Evolutionary conservation across 805 yeast genomes (phyloP).

Genomic region (Pichia californica): DNA sequence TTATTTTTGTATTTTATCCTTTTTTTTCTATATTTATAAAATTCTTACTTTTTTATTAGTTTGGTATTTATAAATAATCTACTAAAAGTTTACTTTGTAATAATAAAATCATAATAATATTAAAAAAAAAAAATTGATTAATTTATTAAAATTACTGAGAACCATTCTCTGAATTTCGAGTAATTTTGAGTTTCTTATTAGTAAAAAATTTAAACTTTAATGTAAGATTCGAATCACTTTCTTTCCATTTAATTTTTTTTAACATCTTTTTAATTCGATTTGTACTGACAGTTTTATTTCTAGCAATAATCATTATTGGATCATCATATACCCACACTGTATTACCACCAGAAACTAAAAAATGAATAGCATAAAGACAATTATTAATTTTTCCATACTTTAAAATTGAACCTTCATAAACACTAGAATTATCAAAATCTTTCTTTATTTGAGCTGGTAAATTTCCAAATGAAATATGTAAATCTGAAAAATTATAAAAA

Average conservation of each 20-base stretch:
- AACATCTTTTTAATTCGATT: not conserved
- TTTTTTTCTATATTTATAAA: no score
- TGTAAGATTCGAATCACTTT: not conserved
- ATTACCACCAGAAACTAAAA: conserved; percentile 1
- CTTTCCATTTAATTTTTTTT: not conserved
- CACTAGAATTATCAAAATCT: not conserved
- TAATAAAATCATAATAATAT: no score
- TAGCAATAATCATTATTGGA: conserved; percentile 6
- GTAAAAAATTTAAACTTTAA: not conserved
- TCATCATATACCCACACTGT: not conserved
- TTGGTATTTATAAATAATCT: no score
- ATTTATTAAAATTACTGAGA: no score
- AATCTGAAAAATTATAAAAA: not conserved
- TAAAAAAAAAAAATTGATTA: no score
- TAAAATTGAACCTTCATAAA: not conserved
- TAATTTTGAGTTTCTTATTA: not conserved
- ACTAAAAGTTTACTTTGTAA: no score
- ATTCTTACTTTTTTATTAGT: no score
- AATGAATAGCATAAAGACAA: conserved; percentile 3
- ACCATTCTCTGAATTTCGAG: no score
- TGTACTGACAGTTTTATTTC: not conserved
- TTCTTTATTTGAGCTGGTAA: not conserved
- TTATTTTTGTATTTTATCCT: no score
- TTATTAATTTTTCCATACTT: conserved; percentile 5
- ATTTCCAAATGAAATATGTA: not conserved